Evolutionary conservation across 2,329 filamentous ascomycete genomes (phyloP).

Genomic region (Emericellopsis cladophorae): DNA sequence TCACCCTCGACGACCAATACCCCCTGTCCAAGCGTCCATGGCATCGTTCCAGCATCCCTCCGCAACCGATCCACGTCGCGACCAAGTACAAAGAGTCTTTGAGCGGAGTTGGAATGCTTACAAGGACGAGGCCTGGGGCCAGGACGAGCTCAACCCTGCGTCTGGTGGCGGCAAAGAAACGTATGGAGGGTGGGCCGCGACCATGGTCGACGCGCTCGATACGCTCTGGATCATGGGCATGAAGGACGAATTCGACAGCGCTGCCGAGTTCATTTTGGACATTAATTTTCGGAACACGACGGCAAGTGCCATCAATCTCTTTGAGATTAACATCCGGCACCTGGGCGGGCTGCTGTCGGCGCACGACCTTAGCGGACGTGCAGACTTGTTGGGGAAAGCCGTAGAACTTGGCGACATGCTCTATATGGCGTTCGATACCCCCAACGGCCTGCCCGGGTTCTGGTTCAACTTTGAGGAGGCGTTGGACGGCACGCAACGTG

Average conservation of each 20-base stretch:
- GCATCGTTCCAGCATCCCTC: conserved; percentile 1
- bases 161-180: conserved; percentile 28
- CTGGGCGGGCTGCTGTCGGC: conserved; percentile 36
- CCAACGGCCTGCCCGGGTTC: conserved; percentile 30
- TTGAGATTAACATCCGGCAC: conserved; percentile 43
- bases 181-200: conserved; percentile 44
- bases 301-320: conserved; percentile 28
- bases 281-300: conserved; percentile 36
- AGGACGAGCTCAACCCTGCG: conserved; percentile 39
- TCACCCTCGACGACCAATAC: conserved; percentile 9
- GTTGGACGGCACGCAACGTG: conserved; percentile 28
- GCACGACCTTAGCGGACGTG: conserved; percentile 32
- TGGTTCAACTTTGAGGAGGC: conserved; percentile 23
- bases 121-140: conserved; percentile 35
- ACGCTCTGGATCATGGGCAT: conserved; percentile 52
- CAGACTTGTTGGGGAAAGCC: conserved; percentile 30
- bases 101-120: conserved; percentile 32
- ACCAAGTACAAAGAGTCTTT: conserved; percentile 3
- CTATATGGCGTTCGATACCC: conserved; percentile 39
- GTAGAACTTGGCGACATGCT: conserved; percentile 38
- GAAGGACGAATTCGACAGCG: conserved; percentile 40
- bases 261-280: conserved; percentile 30
- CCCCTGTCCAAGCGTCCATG: conserved; percentile 3
- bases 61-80: conserved; percentile 3
- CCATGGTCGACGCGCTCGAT: conserved; percentile 46